Conservation (phyloP, 73 alveolate genomes). For the Paramecium primaurelia region DNA sequence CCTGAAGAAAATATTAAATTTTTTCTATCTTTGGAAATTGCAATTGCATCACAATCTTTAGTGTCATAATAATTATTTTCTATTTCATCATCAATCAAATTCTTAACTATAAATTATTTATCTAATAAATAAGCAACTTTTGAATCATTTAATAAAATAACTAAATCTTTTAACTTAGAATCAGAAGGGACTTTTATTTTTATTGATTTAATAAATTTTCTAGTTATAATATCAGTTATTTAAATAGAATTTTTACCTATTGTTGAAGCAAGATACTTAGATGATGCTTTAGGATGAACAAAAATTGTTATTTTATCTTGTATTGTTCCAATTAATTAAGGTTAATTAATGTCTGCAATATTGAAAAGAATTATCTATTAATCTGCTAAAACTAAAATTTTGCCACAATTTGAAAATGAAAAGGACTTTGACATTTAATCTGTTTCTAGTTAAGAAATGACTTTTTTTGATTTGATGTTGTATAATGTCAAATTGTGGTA, state of each 20-base stretch:
- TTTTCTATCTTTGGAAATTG: background rate
- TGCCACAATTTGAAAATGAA: background rate
- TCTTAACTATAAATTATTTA: background rate
- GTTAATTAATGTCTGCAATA: background rate
- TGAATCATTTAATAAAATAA: background rate
- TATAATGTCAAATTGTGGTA: background rate
- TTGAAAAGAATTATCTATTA: background rate
- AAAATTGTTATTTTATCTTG: too few relatives aligned
- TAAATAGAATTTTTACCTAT: too few relatives aligned
- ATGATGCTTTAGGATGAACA: background rate
- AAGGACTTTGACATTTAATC: too few relatives aligned
- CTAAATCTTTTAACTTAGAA: background rate
- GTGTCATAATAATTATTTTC: background rate
- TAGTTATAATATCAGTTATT: background rate
- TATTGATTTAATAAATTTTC: background rate
- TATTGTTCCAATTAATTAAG: background rate
- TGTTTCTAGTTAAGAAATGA: background rate
- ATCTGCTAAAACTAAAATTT: background rate
- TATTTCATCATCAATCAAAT: background rate
- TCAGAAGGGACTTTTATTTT: too few relatives aligned
- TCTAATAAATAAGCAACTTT: background rate
- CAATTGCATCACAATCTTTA: background rate
- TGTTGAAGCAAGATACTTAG: background rate
- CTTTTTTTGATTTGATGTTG: background rate
- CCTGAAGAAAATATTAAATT: background rate